Conservation (phyloP, 495 filamentous ascomycete species). For the Parathielavia appendiculata region DNA sequence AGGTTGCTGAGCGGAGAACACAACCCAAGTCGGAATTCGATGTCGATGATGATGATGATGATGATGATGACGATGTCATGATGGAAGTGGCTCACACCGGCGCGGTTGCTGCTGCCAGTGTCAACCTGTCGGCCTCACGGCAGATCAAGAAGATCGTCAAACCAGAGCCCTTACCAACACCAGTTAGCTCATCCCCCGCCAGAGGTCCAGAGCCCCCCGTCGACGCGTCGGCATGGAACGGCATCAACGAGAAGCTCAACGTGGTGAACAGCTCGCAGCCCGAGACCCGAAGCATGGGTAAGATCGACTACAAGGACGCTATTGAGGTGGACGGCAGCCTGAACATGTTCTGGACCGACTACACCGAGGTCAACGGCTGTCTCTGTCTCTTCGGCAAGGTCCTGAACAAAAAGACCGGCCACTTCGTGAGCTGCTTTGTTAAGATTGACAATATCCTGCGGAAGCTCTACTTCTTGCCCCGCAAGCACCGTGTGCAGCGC, state of each 20-base stretch:
- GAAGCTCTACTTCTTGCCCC: constrained; percentile 89
- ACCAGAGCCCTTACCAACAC: constrained; percentile 56
- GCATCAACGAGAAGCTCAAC: constrained; percentile 80
- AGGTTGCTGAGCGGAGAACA: constrained; percentile 70
- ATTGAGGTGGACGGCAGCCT: constrained; percentile 88
- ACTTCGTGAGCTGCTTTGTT: constrained; percentile 85
- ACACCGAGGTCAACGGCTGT: constrained; percentile 86
- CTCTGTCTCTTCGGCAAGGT: constrained; percentile 96
- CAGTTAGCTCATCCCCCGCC: constrained; percentile 70
- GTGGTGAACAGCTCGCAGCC: constrained; percentile 61
- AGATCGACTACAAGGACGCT: constrained; percentile 71
- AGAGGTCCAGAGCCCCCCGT: constrained; percentile 52
- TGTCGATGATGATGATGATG: constrained; percentile 24
- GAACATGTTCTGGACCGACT: constrained; percentile 95
- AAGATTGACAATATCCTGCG: constrained; percentile 93
- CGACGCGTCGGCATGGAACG: constrained; percentile 84
- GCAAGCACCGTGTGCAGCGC: constrained; percentile 54
- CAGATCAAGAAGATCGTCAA: constrained; percentile 72
- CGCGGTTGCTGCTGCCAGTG: constrained; percentile 58
- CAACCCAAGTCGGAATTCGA: constrained; percentile 61
- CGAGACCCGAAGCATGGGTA: constrained; percentile 63
- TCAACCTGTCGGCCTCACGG: constrained; percentile 83
- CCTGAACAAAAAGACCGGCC: constrained; percentile 74
- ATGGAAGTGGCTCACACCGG: constrained; percentile 75
- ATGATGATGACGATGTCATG: constrained; percentile 77